Base-by-base conservation (phyloP, 2,329 filamentous ascomycete genomes). In the Penicillium sclerotiorum region DNA sequence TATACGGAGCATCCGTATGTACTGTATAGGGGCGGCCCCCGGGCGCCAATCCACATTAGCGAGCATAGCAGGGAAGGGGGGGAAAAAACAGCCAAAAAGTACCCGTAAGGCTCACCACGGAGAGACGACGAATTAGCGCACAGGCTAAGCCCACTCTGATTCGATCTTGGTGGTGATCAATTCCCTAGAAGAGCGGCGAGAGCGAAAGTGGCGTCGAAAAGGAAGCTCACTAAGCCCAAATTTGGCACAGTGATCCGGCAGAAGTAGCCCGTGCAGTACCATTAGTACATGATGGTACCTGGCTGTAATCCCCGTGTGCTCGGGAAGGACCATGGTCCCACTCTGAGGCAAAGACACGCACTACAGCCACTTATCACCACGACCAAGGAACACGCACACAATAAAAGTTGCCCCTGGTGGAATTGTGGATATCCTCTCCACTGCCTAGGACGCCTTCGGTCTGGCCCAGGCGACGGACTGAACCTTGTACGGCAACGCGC, bases 391-490 rank as follows among this genome's bases (percentile, higher is more conserved):
- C n/a, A n/a, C n/a, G n/a, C n/a, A n/a, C n/a, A n/a, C n/a, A n/a
- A n/a, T n/a, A n/a, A n/a, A n/a, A n/a, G n/a, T n/a, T n/a, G n/a
- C n/a, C n/a, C n/a, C n/a, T n/a, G n/a, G n/a, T n/a, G n/a, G n/a
- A n/a, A n/a, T n/a, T n/a, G n/a, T n/a, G n/a, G n/a, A n/a, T n/a
- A n/a, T n/a, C n/a, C n/a, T n/a, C 15, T 33, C 40, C 40, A 60
- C 59, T 47, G 52, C 33, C 21, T 28, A 50, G 38, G 44, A 59
- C 56, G 55, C 61, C 57, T 52, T 57, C 53, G 51, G 57, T 59
- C 61, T 62, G 58, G 62, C 50, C 61, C 53, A 55, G 38, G 48
- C 49, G 42, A 44, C 60, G 55, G 58, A 46, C 53, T 55, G 51
- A 63, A 62, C 58, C 43, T 59, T 56, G 53, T 35, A 13, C 23